These are phyloP conservation scores for Stagonosporopsis rhizophila DNA, from an alignment of 2,329 filamentous ascomycete genomes.

Conservation along the genomic window DNA sequence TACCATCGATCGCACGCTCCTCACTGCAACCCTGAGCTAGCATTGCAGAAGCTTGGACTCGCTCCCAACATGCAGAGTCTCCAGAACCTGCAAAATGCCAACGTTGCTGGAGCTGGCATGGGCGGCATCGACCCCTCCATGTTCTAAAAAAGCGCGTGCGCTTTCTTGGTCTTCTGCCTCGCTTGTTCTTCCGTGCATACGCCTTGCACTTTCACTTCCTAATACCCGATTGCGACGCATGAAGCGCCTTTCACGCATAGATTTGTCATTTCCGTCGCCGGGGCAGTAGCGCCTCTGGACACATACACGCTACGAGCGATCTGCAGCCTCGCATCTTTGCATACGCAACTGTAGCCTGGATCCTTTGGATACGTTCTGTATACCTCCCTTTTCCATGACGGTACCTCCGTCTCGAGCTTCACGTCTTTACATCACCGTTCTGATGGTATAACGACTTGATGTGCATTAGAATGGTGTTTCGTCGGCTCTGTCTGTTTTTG, in stretches of 20 bases:
- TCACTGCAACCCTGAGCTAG: constrained; percentile 85
- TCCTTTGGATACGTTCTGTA: constrained; percentile 23
- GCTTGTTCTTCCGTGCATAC: constrained; percentile 12
- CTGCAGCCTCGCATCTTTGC: constrained; percentile 5
- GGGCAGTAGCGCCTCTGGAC: constrained; percentile 7
- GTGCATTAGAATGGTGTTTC: constrained; percentile 46
- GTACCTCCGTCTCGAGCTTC: constrained; percentile 37
- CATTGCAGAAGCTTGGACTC: constrained; percentile 55
- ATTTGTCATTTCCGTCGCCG: constrained; percentile 18
- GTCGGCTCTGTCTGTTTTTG: constrained; percentile 24
- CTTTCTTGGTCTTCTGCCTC: constrained; percentile 1
- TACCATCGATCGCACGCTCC: constrained; percentile 80
- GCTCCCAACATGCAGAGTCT: constrained; percentile 51
- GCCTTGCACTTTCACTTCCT: constrained; percentile 24
- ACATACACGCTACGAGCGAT: constrained; percentile 9
- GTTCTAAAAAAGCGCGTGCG: constrained; percentile 40
- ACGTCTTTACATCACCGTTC: constrained; percentile 34
- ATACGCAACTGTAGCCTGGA: constrained; percentile 8
- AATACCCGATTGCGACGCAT: constrained; percentile 37
- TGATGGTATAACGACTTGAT: constrained; percentile 43
- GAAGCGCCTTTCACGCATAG: constrained; percentile 33
- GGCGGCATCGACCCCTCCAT: constrained; percentile 64
- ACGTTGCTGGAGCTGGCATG: constrained; percentile 61
- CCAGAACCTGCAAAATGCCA: constrained; percentile 52
- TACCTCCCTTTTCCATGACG: constrained; percentile 24